Evolutionary conservation across 1,284 basidiomycete genomes (phyloP), one percentile per base, ranked within the genome.

Genomic region (Wallemia mellicola): DNA sequence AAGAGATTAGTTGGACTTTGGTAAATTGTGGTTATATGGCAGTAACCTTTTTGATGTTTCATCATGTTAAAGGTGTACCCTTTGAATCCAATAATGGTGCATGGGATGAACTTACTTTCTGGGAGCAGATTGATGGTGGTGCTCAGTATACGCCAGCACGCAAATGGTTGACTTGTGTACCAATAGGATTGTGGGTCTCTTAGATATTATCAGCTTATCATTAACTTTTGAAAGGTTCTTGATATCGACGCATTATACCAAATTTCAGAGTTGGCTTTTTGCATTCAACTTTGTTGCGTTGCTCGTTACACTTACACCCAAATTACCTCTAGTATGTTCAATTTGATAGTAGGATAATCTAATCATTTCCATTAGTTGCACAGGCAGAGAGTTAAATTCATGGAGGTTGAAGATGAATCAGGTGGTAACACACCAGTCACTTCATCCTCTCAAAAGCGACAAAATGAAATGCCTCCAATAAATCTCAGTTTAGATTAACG

Each of bases 121-220:
- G 92, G 92, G 92, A 99, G 69, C 92, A 99, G 76, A 99, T 99
- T 62, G 92, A 99, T 70, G 83, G 87, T 62, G 92, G 92, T 38
- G 92, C 91, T 0, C 92, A 98, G 67, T 94, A 98, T 71, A 99
- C 92, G 1, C 92, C 92, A 0, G 82, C 92, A 1, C 95, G 92
- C 74, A 99, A 99, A 70, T 98, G 91, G 87, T 74, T 99, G 48
- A 80, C 94, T 60, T 82, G 79, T 61, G 81, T 94, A 9, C 92
- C 92, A 1, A 84, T 96, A 66, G 78, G 78, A 30, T 73, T 99
- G 87, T 95, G 66, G 69, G 88, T 77, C n/a, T n/a, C 54, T 2
- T 2, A 28, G 30, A 28, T 28, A 26, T 17, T 54, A 56, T 24
- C 48, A 19, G 22, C 54, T 5, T 25, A 15, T 14, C 5, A 22